These are phyloP conservation scores for Phytophthora foliorum DNA, from an alignment of 352 stramenopile species.

Conservation along the genomic window DNA sequence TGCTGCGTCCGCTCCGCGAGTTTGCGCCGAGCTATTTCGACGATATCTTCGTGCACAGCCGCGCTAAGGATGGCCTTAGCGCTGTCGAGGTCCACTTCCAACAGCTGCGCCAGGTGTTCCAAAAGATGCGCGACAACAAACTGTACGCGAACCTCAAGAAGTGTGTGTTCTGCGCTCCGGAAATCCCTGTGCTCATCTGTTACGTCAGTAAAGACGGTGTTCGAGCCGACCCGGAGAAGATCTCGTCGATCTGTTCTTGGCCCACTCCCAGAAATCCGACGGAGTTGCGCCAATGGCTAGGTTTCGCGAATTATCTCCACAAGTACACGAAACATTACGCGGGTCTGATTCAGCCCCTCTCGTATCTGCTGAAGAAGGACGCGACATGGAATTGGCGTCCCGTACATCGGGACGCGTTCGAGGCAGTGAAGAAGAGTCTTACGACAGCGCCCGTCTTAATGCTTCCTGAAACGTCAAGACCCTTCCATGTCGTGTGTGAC, in stretches of 20 bases:
- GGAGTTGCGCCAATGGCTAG: conserved; percentile 19
- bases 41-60: too few relatives aligned
- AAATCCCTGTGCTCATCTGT: not conserved
- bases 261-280: not conserved
- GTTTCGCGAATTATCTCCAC: conserved; percentile 31
- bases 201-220: conserved; percentile 1
- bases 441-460: too few relatives aligned
- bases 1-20: conserved; percentile 15
- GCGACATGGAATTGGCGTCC: conserved; percentile 6
- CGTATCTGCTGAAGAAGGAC: conserved; percentile 34
- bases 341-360: conserved; percentile 7
- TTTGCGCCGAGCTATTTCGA: conserved; percentile 43
- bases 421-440: conserved; percentile 20
- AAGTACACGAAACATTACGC: conserved; percentile 25
- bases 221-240: conserved; percentile 18
- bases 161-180: too few relatives aligned
- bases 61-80: not conserved
- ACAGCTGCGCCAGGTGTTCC: conserved; percentile 24
- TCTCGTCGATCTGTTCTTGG: conserved; percentile 14
- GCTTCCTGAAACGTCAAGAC: too few relatives aligned
- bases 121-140: conserved; percentile 15
- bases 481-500: too few relatives aligned
- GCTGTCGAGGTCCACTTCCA: conserved; percentile 21
- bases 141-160: too few relatives aligned
- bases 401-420: conserved; percentile 25